Base-by-base conservation (phyloP, 441 rosid genomes). In the Populus hybrid region DNA sequence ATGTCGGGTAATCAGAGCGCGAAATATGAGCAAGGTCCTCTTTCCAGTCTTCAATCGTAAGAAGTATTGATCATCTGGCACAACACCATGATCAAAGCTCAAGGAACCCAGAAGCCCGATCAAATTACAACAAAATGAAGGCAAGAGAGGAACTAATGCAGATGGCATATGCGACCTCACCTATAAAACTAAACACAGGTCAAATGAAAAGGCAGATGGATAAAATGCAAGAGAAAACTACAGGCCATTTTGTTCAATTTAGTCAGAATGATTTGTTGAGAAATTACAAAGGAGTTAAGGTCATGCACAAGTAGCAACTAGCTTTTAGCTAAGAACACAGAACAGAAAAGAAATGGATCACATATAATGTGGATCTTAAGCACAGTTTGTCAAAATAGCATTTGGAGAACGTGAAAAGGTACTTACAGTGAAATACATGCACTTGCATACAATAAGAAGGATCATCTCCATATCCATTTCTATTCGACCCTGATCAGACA, bases 101-200 rank as follows among this genome's bases (percentile, higher is more conserved):
- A 92, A 84, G 64, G 92, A 87, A 77, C 81, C 88, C 85, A 94
- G 80, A 86, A 92, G 85, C 76, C 82, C 75, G 74, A 85, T 86
- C 87, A 92, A 86, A 86, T 85, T 85, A 34, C 61, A 82, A 84
- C 89, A 89, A 78, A 94, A 64, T 42, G 90, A 82, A 78, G 92
- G 85, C 77, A 94, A 71, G 66, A 81, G 85, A 75, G 93, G 89
- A 80, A 87, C 84, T 78, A 94, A 76, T 75, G 88, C 85, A 79
- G 91, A 88, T 36, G 97, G 93, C 98, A 94, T 89, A 77, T 92
- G 91, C 16, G 97, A 92, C 81, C 88, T 91, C 85, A 91, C 91
- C 98, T 94, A 76, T 68, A 87, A 83, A 77, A 82, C 67, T 70
- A 81, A 82, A 23, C 76, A 72, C 4, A 74, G 26, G 75, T 46